phyloP scores from a whole-genome alignment of 352 stramenopile species.

The Plasmopara muralis region DNA sequence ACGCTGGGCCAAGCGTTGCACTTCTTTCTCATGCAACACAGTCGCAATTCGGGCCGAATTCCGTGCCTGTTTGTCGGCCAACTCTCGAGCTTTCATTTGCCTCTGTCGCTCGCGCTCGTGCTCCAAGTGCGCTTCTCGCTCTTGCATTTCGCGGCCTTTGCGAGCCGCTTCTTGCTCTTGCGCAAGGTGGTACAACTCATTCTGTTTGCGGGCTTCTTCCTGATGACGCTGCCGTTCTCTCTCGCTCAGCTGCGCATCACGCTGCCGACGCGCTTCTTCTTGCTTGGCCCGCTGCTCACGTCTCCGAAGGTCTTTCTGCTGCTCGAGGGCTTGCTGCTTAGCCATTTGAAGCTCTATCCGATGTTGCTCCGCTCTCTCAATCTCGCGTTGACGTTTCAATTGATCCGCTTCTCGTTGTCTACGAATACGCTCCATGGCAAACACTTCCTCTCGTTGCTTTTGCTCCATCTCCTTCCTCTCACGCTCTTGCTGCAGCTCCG shows the following conservation, averaged over 20 bases:
- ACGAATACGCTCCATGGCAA: constrained; percentile 30
- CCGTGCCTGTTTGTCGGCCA: constrained; percentile 51
- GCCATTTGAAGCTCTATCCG: constrained; percentile 39
- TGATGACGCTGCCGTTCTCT: constrained; percentile 45
- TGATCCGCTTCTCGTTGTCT: constrained; percentile 54
- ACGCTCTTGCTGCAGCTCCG: constrained; percentile 43
- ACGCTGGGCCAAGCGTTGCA: constrained; percentile 38
- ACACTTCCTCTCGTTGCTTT: constrained; percentile 36
- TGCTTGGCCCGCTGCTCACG: constrained; percentile 44
- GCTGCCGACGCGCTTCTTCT: constrained; percentile 42
- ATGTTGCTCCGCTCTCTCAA: constrained; percentile 49
- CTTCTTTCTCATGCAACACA: constrained; percentile 56
- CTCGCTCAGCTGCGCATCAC: constrained; percentile 40
- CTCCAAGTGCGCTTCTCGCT: constrained; percentile 34
- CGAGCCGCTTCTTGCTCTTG: constrained; percentile 37
- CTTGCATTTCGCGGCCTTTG: constrained; percentile 43
- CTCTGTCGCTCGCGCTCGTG: constrained; percentile 47
- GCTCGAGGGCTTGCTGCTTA: constrained; percentile 32
- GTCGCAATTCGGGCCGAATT: constrained; percentile 61
- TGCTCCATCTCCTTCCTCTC: constrained; percentile 46
- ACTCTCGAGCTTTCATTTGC: constrained; percentile 31
- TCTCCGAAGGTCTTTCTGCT: constrained; percentile 36
- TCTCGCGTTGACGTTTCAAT: constrained; percentile 32
- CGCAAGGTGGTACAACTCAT: constrained; percentile 36
- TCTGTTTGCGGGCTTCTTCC: constrained; percentile 48